Evolutionary conservation across 441 rosid species (phyloP).

Genomic region (Pelargonium myrrhifolium): DNA sequence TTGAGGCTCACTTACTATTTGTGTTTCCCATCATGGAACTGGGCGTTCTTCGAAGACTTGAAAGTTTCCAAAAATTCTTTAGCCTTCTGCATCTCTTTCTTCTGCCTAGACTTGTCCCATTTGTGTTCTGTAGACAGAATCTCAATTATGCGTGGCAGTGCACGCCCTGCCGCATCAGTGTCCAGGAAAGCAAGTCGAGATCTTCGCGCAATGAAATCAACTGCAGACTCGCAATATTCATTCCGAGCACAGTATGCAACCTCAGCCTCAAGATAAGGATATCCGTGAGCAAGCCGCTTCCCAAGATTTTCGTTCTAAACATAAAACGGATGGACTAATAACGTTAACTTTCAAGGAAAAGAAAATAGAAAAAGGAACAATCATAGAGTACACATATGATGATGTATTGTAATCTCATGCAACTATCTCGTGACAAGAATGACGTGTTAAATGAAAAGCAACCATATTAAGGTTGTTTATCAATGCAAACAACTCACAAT

Average conservation of each 20-base stretch:
- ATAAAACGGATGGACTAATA: background rate
- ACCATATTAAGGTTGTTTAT: no score
- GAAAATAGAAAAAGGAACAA: no score
- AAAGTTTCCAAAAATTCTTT: slow-evolving; percentile 68
- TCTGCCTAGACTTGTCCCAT: slow-evolving; percentile 68
- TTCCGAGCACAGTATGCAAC: slow-evolving; percentile 81
- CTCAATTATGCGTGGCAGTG: slow-evolving; percentile 70
- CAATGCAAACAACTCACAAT: no score
- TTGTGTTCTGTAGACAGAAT: slow-evolving; percentile 62
- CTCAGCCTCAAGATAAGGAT: slow-evolving; percentile 87
- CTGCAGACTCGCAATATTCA: slow-evolving; percentile 84
- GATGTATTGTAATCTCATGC: no score
- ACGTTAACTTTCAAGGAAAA: background rate
- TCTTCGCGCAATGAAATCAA: slow-evolving; percentile 90
- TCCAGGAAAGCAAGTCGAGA: slow-evolving; percentile 90
- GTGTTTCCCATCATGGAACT: slow-evolving; percentile 85
- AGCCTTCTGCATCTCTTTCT: slow-evolving; percentile 54
- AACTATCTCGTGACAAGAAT: no score
- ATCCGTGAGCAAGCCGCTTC: slow-evolving; percentile 73
- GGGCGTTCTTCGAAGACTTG: slow-evolving; percentile 87
- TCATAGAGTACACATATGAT: background rate
- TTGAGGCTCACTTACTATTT: slow-evolving; percentile 21
- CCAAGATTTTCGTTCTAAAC: slow-evolving; percentile 74
- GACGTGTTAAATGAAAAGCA: background rate
- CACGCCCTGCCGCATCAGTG: slow-evolving; percentile 79